phyloP scores from a whole-genome alignment of 1,284 basidiomycete species.

The Xerocomus amazonicus region DNA sequence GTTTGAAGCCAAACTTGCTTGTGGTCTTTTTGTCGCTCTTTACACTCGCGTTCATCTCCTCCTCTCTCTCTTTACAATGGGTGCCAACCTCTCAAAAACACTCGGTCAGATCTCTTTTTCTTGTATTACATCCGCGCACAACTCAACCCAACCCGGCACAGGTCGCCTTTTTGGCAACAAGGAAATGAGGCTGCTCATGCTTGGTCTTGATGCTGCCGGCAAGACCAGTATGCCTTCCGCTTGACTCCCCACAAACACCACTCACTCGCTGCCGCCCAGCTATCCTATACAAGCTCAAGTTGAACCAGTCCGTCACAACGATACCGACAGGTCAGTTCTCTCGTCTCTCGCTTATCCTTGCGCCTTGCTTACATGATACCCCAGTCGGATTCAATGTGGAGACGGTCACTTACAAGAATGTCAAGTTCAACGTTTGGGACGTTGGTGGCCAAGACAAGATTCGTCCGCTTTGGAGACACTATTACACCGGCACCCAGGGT shows the following conservation, averaged over 20 bases:
- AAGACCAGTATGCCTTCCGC: conserved; percentile 76
- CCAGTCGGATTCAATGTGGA: conserved; percentile 98
- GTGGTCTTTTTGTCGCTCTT: conserved; percentile 43
- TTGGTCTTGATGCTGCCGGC: conserved; percentile 93
- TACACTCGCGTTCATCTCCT: conserved; percentile 28
- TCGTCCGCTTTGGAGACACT: conserved; percentile 96
- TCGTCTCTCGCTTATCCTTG: conserved; percentile 18
- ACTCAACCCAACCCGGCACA: conserved; percentile 27
- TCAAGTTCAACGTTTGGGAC: conserved; percentile 99
- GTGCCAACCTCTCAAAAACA: conserved; percentile 75
- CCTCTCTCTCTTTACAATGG: conserved; percentile 44
- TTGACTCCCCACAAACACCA: neutral
- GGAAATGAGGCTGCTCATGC: conserved; percentile 94
- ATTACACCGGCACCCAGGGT: conserved; percentile 98
- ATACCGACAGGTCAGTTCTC: conserved; percentile 97
- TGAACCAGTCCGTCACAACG: conserved; percentile 98
- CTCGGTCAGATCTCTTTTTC: conserved; percentile 45
- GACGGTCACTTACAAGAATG: conserved; percentile 99
- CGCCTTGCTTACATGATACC: conserved; percentile 10
- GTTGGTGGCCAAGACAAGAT: conserved; percentile 99
- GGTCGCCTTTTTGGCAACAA: conserved; percentile 98
- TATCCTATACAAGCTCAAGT: conserved; percentile 99
- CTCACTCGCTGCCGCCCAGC: conserved; percentile 49
- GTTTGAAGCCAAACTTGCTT: conserved; percentile 17
- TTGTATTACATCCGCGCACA: too few relatives aligned